Evolutionary conservation across 2,329 filamentous ascomycete species (phyloP), one percentile per base, ranked within the genome.

Genomic region (Chaetomium sp.): DNA sequence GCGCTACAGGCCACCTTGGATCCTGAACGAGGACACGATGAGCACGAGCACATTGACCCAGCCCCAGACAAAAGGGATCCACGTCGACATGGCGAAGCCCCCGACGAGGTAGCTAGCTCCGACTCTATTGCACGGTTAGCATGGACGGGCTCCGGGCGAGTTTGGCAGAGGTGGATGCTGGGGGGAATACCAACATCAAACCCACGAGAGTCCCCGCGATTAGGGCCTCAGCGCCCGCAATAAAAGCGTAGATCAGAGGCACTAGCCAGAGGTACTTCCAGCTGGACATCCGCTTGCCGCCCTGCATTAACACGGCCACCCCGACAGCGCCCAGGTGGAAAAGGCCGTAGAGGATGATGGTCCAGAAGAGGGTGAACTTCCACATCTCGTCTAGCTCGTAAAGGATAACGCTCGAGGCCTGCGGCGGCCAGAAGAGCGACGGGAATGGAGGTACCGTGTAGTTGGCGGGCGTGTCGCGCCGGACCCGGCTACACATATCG

Each of bases 31-130:
- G 5, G 92, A 95, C 67, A 96, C 81, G 57, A 97, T 87, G 54
- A 97, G 80, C 33, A 96, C 84, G 55, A 97, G 76, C 10, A 94
- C 88, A 75, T 92, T 96, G 75, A 94, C 90, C 73, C 91, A 84
- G 0, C 87, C 91, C 93, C 93, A 97, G 25, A 93, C 85, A 73
- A 95, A 90, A 0, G 93, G 93, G 59, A 96, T 91, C 93, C 93
- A 97, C 0, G 93, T 97, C 54, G 92, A 94, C 92, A 97, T 95
- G 72, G 88, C 83, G 75, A 94, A 96, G 77, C 90, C 92, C 51
- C 92, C 93, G 2, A 90, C 85, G 70, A 87, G 85, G 74, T 96
- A 97, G 42, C 94, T 86, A 9, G 89, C 91, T 13, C 91, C 92
- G 23, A 96, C 80, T 57, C 91, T 93, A 68, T 53, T 23, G 5